These are phyloP conservation scores for Fusarium sublunatum DNA, from an alignment of 2,329 filamentous ascomycete species.

Conservation along the genomic window DNA sequence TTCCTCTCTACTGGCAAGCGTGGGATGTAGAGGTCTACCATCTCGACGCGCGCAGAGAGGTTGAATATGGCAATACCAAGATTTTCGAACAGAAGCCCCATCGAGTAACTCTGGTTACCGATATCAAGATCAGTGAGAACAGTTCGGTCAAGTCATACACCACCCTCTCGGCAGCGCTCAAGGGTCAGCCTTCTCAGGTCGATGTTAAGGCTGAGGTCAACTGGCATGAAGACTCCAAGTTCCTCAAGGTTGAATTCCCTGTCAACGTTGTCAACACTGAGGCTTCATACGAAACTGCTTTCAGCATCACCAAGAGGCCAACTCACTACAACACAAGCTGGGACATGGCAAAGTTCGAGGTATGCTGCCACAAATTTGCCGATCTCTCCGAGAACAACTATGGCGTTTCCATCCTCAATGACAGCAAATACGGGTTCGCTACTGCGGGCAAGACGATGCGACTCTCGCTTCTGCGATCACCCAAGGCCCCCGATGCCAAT, in stretches of 20 bases:
- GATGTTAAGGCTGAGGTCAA: slow-evolving; percentile 89
- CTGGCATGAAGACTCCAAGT: slow-evolving; percentile 97
- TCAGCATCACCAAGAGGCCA: slow-evolving; percentile 85
- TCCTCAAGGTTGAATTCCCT: slow-evolving; percentile 98
- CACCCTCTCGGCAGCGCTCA: slow-evolving; percentile 76
- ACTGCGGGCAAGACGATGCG: slow-evolving; percentile 91
- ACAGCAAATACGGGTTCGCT: slow-evolving; percentile 96
- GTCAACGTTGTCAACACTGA: slow-evolving; percentile 91
- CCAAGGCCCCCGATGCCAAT: slow-evolving; percentile 92
- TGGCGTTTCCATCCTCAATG: slow-evolving; percentile 92
- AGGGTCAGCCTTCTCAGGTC: slow-evolving; percentile 71
- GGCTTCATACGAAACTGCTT: slow-evolving; percentile 95
- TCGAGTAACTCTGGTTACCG: slow-evolving; percentile 82
- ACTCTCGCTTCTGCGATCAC: slow-evolving; percentile 83
- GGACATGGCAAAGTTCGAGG: slow-evolving; percentile 99
- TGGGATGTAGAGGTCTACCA: slow-evolving; percentile 99
- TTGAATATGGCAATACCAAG: slow-evolving; percentile 74
- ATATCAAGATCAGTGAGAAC: slow-evolving; percentile 86
- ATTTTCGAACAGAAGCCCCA: slow-evolving; percentile 79
- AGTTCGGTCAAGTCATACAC: slow-evolving; percentile 90
- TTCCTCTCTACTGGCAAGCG: slow-evolving; percentile 96
- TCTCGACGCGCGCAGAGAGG: slow-evolving; percentile 83
- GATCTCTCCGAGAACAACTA: slow-evolving; percentile 90
- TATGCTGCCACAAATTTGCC: slow-evolving; percentile 94
- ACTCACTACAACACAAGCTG: slow-evolving; percentile 98